These are phyloP conservation scores for Talaromyces verruculosus DNA, from an alignment of 2,329 filamentous ascomycete genomes.

Conservation along the genomic window DNA sequence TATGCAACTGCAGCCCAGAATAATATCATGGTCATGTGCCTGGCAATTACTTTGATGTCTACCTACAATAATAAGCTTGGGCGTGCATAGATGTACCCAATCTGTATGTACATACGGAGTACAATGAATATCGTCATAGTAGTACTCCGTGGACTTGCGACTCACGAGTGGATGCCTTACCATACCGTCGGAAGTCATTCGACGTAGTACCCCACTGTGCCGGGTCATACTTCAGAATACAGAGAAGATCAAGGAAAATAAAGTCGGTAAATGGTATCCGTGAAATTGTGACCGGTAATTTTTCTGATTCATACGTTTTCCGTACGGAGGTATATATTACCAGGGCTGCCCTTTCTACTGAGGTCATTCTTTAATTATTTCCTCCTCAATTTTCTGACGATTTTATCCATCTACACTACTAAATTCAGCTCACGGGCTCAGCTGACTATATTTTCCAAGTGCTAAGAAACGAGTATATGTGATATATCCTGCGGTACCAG, in stretches of 20 bases:
- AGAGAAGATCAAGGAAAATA: neutral
- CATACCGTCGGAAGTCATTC: conserved; percentile 7
- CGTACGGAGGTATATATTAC: conserved; percentile 10
- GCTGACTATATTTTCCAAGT: neutral
- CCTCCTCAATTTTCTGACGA: neutral
- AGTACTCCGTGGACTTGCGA: neutral
- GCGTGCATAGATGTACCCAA: neutral
- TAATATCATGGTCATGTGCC: neutral
- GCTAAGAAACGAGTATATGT: neutral
- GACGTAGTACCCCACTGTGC: neutral
- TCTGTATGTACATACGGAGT: neutral
- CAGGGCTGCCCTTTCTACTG: neutral
- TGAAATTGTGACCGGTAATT: neutral
- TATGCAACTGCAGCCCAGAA: neutral
- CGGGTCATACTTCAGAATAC: neutral
- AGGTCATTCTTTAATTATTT: neutral
- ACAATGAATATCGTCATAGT: conserved; percentile 7
- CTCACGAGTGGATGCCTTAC: conserved; percentile 5
- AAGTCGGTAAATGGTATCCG: conserved; percentile 9
- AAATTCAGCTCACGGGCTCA: neutral
- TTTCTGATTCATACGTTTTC: neutral
- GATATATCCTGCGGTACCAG: neutral
- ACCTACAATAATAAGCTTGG: neutral
- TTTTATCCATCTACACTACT: neutral
- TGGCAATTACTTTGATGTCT: neutral